Conservation (phyloP, 2,329 filamentous ascomycete genomes). For the Pestalotiopsis sp. region DNA sequence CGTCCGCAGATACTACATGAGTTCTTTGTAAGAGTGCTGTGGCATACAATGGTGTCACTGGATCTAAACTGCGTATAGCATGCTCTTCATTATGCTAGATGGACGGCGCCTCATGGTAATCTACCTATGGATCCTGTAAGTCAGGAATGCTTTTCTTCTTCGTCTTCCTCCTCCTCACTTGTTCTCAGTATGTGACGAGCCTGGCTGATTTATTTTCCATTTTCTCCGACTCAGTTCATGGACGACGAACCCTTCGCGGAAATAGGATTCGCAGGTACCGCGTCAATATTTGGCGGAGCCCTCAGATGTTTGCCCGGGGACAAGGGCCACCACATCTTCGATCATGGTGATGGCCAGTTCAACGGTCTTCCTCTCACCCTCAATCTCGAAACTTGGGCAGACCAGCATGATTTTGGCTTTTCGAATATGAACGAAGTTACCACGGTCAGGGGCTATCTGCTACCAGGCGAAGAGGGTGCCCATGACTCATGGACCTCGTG, state of each 20-base stretch:
- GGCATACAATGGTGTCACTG: not conserved
- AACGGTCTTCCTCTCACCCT: not conserved
- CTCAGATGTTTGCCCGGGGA: too few species aligned
- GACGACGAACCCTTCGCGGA: too few species aligned
- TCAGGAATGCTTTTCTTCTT: not conserved
- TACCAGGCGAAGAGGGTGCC: too few species aligned
- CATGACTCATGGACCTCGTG: not conserved
- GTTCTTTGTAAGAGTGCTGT: not conserved
- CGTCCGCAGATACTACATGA: not conserved
- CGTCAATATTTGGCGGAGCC: too few species aligned
- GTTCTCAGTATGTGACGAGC: not conserved
- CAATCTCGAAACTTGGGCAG: not conserved
- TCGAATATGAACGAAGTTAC: not conserved
- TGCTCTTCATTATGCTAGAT: not conserved
- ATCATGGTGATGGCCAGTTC: not conserved
- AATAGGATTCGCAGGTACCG: too few species aligned
- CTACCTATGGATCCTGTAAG: not conserved
- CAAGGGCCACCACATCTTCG: too few species aligned
- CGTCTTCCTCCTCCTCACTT: too few species aligned
- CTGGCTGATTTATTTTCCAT: not conserved
- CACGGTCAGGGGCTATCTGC: too few species aligned
- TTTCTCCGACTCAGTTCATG: too few species aligned
- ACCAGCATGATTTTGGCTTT: not conserved
- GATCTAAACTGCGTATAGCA: not conserved
- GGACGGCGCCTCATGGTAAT: not conserved